A percentile compares a stretch with the other conserved stretches of the same genome.
phyloP scores from a whole-genome alignment of 192 early-diverging fungal genomes.

The Coemansia sp. region DNA sequence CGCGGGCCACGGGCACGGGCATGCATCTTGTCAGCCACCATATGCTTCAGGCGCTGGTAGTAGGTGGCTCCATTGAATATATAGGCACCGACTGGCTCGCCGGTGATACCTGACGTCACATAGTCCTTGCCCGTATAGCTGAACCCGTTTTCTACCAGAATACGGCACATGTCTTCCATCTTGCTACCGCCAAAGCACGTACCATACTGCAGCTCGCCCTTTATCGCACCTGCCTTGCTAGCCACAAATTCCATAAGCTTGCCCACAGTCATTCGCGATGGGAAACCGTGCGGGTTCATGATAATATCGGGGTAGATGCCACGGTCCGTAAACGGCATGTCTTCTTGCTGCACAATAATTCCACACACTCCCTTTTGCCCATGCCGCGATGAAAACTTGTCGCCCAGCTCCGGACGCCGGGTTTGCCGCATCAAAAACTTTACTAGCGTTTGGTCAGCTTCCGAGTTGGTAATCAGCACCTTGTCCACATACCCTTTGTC shows the following conservation, averaged over 20 bases:
- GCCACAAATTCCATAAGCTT: slow-evolving; percentile 98
- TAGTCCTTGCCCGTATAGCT: slow-evolving; percentile 97
- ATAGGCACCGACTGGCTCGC: slow-evolving; percentile 89
- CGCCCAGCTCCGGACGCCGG: slow-evolving; percentile 91
- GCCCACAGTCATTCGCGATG: slow-evolving; percentile 98
- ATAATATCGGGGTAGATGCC: slow-evolving; percentile 94
- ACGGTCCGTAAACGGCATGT: slow-evolving; percentile 93
- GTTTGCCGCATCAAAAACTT: slow-evolving; percentile 91
- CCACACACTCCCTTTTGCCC: slow-evolving; percentile 97
- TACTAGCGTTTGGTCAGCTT: slow-evolving; percentile 86
- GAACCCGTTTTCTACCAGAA: slow-evolving; percentile 89
- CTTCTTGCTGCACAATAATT: slow-evolving; percentile 94
- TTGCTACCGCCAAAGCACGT: slow-evolving; percentile 93
- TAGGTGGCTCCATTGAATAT: slow-evolving; percentile 97
- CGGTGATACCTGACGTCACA: slow-evolving; percentile 85
- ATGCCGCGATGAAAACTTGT: slow-evolving; percentile 97
- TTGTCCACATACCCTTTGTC: slow-evolving; percentile 90
- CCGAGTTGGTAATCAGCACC: slow-evolving; percentile 88
- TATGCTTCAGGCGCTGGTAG: slow-evolving; percentile 98
- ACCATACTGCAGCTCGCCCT: slow-evolving; percentile 90
- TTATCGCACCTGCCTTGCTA: slow-evolving; percentile 92
- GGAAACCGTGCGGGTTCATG: slow-evolving; percentile 99
- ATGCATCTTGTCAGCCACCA: slow-evolving; percentile 99
- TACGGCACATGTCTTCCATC: slow-evolving; percentile 94
- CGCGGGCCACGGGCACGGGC: slow-evolving; percentile 89